Evolutionary conservation across 306 rosid species (phyloP), one percentile per base, ranked within the genome.

Genomic region (Prunus fruticosa): DNA sequence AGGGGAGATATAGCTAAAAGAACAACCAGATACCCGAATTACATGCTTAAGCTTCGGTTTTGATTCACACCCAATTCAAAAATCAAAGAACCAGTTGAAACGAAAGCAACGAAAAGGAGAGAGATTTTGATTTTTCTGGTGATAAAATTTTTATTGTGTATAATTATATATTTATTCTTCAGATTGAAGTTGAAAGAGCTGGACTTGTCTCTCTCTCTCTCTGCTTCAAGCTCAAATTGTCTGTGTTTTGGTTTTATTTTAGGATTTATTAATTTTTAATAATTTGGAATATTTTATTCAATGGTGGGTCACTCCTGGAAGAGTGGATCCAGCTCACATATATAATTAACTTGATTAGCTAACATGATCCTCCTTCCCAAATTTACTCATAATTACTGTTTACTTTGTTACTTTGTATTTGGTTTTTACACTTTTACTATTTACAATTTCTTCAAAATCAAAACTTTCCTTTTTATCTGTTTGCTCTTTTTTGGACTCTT

Each of bases 311-410:
- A 82, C 73, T 72, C 84, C 83, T 84, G 78, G 74, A 84, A 88
- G 93, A 81, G 88, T 88, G 98, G 98, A 88, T 91, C 91, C 98
- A 94, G 97, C 98, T 91, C 93, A 90, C 74, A 54, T 73, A 69
- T 69, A 32, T 67, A 75, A 49, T 45, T 20, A 73, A 16, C 53
- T 75, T 51, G 4, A 62, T 80, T 82, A 90, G 86, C 86, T 69
- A 80, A 80, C 89, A 80, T 38, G 64, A 75, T 79, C 64, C 34
- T 51, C 28, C 46, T 81, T 57, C 77, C 75, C 71, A 76, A 74
- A 79, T 86, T 80, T 54, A 75, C 85, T 74, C 77, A 52, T 14
- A 62, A 56, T 69, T 54, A 45, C 14, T 58, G 30, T 23, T 51
- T 67, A 74, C 76, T 56, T 51, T 76, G 47, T 56, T 13, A 30